Conservation (phyloP, 768 basidiomycete genomes). For the Phlebiopsis flavidoalba region DNA sequence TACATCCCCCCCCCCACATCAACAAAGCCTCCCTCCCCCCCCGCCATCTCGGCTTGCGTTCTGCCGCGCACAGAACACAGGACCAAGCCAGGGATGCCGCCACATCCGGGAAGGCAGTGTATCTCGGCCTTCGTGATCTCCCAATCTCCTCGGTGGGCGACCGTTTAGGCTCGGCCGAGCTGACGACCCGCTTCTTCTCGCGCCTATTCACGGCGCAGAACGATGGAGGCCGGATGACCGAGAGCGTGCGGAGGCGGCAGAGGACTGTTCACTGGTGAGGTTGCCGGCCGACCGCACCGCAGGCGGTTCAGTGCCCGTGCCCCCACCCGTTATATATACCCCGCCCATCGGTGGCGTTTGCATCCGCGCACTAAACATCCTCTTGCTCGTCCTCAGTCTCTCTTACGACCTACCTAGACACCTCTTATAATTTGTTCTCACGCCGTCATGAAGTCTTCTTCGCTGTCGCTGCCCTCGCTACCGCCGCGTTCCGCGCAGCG, state of each 20-base stretch:
- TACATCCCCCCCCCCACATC: too few relatives aligned
- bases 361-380: neutral
- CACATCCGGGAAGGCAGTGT: neutral
- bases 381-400: neutral
- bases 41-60: too few relatives aligned
- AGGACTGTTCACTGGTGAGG: neutral
- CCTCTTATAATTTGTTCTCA: neutral
- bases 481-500: conserved; percentile 36
- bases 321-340: neutral
- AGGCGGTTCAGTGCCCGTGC: neutral
- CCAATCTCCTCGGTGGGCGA: neutral
- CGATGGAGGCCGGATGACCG: neutral
- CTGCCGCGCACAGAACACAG: too few relatives aligned
- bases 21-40: too few relatives aligned
- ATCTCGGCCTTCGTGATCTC: neutral
- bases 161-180: neutral
- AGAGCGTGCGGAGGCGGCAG: neutral
- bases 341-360: neutral
- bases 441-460: conserved; percentile 16
- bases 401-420: neutral
- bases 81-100: too few relatives aligned
- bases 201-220: neutral
- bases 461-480: conserved; percentile 24
- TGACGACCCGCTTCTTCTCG: neutral
- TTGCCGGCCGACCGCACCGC: neutral